phyloP scores from a whole-genome alignment of 2,329 filamentous ascomycete species.

The Cladorrhinum sp. region DNA sequence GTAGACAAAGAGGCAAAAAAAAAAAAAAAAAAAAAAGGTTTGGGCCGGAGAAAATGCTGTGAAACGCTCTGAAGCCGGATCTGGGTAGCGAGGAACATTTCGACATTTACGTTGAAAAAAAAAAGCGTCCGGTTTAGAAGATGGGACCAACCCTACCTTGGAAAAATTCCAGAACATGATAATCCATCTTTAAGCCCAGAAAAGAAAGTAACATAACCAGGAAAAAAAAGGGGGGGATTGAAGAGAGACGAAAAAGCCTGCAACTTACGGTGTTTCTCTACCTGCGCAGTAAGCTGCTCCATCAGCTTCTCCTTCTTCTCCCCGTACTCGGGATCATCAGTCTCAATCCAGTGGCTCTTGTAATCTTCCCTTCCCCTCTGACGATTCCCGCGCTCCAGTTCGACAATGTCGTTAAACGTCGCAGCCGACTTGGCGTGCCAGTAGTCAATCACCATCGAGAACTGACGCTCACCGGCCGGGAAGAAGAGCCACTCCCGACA shows the following conservation, averaged over 20 bases:
- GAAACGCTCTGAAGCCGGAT: no score
- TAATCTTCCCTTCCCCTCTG: background rate
- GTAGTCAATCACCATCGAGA: background rate
- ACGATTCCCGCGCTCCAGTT: background rate
- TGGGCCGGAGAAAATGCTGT: no score
- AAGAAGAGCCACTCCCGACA: background rate
- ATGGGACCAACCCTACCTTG: no score
- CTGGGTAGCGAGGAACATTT: no score
- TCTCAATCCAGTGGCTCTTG: background rate
- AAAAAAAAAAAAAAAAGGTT: no score
- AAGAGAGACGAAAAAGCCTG: background rate
- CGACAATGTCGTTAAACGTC: background rate
- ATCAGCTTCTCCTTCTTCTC: background rate
- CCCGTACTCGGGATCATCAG: background rate
- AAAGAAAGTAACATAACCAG: no score
- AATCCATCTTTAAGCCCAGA: no score
- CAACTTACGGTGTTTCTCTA: background rate
- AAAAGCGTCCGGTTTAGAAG: no score
- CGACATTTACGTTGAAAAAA: no score
- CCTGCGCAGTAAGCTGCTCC: background rate
- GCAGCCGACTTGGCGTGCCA: background rate
- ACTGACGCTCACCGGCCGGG: background rate
- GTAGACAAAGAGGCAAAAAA: no score
- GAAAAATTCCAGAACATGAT: no score
- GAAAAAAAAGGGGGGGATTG: no score